These are phyloP conservation scores for Fistulinella prunicolor DNA, from an alignment of 768 basidiomycete species.

Conservation along the genomic window DNA sequence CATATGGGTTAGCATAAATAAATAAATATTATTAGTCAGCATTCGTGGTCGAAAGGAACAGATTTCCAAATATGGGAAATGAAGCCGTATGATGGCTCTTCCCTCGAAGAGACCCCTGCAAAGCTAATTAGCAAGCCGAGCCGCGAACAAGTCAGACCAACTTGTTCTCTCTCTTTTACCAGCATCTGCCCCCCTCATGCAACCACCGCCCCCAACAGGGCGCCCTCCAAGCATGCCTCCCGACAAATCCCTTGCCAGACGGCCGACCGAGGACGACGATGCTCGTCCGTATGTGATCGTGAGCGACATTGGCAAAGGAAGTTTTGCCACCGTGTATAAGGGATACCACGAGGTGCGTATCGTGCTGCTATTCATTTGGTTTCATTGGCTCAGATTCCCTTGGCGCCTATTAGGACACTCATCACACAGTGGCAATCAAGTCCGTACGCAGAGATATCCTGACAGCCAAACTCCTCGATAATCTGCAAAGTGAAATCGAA, in stretches of 20 bases:
- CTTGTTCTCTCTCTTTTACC: slow-evolving; percentile 13
- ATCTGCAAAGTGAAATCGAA: slow-evolving; percentile 96
- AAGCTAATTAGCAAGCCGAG: slow-evolving; percentile 26
- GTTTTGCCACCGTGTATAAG: slow-evolving; percentile 95
- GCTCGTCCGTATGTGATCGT: slow-evolving; percentile 75
- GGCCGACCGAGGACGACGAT: slow-evolving; percentile 60
- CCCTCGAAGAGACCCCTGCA: slow-evolving; percentile 19
- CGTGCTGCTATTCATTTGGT: background rate
- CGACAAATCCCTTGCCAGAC: slow-evolving; percentile 25
- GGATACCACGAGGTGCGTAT: slow-evolving; percentile 81
- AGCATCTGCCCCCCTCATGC: slow-evolving; percentile 16
- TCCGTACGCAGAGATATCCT: slow-evolving; percentile 86
- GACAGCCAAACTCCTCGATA: slow-evolving; percentile 90
- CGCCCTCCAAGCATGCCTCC: slow-evolving; percentile 23
- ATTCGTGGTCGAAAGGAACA: slow-evolving; percentile 21
- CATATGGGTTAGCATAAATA: background rate
- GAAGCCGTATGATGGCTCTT: slow-evolving; percentile 20
- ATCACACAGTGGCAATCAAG: slow-evolving; percentile 87
- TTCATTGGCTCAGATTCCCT: background rate
- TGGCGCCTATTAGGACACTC: slow-evolving; percentile 55
- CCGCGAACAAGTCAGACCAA: background rate
- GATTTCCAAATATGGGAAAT: slow-evolving; percentile 24
- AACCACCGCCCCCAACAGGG: slow-evolving; percentile 19
- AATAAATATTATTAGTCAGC: slow-evolving; percentile 16
- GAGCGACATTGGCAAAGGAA: slow-evolving; percentile 80